Percentiles rank a stretch among this genome's conserved stretches.
Conservation (phyloP, 2,329 filamentous ascomycete genomes). For the Acephala macrosclerotiorum region DNA sequence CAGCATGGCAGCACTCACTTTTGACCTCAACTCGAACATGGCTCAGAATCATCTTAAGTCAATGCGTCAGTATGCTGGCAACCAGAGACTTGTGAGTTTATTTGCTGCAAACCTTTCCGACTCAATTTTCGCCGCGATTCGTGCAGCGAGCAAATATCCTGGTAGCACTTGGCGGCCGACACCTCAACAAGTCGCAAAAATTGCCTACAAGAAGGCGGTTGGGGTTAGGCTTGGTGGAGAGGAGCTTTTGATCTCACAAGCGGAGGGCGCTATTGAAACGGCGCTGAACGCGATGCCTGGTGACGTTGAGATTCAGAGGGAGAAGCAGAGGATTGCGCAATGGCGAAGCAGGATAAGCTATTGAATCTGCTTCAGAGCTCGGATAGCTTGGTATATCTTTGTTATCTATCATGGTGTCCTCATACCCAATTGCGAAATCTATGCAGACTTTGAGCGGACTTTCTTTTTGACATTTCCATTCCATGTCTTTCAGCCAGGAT, state of each 20-base stretch:
- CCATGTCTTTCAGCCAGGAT: too few relatives aligned
- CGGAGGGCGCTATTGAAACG: too few relatives aligned
- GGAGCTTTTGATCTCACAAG: not conserved
- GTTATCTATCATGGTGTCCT: too few relatives aligned
- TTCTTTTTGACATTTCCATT: too few relatives aligned
- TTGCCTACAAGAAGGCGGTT: conserved; percentile 4
- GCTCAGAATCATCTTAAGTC: conserved; percentile 4
- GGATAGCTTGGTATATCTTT: too few relatives aligned
- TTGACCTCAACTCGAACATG: conserved; percentile 9
- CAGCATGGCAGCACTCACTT: not conserved
- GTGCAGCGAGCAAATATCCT: not conserved
- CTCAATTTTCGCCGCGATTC: not conserved
- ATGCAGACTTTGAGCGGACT: too few relatives aligned
- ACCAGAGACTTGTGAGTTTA: not conserved
- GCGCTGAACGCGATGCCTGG: too few relatives aligned
- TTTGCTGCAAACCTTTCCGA: not conserved
- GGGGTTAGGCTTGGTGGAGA: not conserved
- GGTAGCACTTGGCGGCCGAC: conserved; percentile 5
- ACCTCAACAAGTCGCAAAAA: not conserved
- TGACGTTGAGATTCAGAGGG: too few relatives aligned
- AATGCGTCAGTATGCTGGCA: not conserved
- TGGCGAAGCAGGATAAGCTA: too few relatives aligned
- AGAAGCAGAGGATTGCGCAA: too few relatives aligned
- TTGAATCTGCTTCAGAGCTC: too few relatives aligned
- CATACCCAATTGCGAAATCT: too few relatives aligned